These are phyloP conservation scores for Septoria petroselini DNA, from an alignment of 2,329 filamentous ascomycete species.

Conservation along the genomic window DNA sequence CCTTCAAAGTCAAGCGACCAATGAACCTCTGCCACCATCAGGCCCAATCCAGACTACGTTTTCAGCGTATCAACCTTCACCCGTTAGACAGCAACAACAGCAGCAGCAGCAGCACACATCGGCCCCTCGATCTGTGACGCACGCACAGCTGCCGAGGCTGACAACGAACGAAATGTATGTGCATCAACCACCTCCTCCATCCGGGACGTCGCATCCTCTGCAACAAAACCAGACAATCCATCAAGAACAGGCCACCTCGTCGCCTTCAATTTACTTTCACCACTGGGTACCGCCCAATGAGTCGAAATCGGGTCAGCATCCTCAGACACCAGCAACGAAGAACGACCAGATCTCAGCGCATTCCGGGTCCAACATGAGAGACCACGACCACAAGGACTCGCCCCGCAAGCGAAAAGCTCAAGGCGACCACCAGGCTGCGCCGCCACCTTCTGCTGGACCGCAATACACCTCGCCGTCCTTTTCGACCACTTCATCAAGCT, in stretches of 20 bases:
- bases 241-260: slow-evolving; percentile 63
- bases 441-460: slow-evolving; percentile 51
- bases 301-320: slow-evolving; percentile 56
- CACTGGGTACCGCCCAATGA: slow-evolving; percentile 82
- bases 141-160: slow-evolving; percentile 50
- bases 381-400: slow-evolving; percentile 65
- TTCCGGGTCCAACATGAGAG: slow-evolving; percentile 51
- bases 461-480: slow-evolving; percentile 51
- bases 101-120: slow-evolving; percentile 40
- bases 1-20: slow-evolving; percentile 40
- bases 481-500: slow-evolving; percentile 55
- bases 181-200: slow-evolving; percentile 46
- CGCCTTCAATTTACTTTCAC: slow-evolving; percentile 81
- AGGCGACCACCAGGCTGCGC: slow-evolving; percentile 51
- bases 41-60: slow-evolving; percentile 41
- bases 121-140: slow-evolving; percentile 45
- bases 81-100: slow-evolving; percentile 10
- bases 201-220: slow-evolving; percentile 41
- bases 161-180: slow-evolving; percentile 54
- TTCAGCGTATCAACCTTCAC: slow-evolving; percentile 38
- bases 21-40: slow-evolving; percentile 34
- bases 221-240: slow-evolving; percentile 52
- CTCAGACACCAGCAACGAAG: slow-evolving; percentile 68
- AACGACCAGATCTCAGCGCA: slow-evolving; percentile 48
- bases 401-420: slow-evolving; percentile 81